A percentile compares a stretch with the other conserved stretches of the same genome.
Evolutionary conservation across 441 rosid genomes (phyloP).

Genomic region (Populus tomentosa): DNA sequence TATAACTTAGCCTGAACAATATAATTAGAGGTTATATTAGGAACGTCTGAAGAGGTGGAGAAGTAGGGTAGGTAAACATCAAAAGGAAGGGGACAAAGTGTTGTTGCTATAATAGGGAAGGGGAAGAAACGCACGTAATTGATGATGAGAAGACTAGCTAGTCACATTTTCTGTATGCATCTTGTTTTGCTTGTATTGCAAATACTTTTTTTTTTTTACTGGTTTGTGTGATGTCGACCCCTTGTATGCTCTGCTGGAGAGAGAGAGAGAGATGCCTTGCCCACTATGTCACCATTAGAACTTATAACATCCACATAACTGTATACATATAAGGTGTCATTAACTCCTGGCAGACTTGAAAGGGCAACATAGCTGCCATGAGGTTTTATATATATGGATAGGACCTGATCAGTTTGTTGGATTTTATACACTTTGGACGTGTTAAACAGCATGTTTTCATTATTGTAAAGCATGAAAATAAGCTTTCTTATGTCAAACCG

Average conservation of each 20-base stretch:
- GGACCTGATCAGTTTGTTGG: no score
- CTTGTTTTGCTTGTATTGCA: conserved; percentile 13
- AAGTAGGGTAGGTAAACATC: conserved; percentile 10
- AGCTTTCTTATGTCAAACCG: no score
- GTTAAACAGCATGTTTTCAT: no score
- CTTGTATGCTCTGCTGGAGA: conserved; percentile 11
- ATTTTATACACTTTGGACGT: no score
- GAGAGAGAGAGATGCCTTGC: conserved; percentile 4
- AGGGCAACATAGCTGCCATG: no score
- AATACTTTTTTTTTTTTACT: conserved; percentile 5
- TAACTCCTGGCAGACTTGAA: no score
- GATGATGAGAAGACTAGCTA: conserved; percentile 6
- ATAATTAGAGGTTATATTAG: not conserved
- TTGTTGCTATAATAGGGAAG: conserved; percentile 1
- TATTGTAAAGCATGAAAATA: no score
- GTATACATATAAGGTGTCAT: no score
- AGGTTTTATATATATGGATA: no score
- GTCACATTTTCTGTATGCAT: conserved; percentile 20
- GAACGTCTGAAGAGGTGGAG: not conserved
- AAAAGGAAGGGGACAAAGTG: conserved; percentile 2
- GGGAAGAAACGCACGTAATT: conserved; percentile 15
- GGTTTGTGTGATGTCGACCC: conserved; percentile 15
- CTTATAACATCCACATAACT: not conserved
- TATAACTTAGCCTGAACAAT: not conserved
- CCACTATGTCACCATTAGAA: not conserved